Conservation (phyloP, 495 filamentous ascomycete species). For the Hypomontagnella submonticulosa region DNA sequence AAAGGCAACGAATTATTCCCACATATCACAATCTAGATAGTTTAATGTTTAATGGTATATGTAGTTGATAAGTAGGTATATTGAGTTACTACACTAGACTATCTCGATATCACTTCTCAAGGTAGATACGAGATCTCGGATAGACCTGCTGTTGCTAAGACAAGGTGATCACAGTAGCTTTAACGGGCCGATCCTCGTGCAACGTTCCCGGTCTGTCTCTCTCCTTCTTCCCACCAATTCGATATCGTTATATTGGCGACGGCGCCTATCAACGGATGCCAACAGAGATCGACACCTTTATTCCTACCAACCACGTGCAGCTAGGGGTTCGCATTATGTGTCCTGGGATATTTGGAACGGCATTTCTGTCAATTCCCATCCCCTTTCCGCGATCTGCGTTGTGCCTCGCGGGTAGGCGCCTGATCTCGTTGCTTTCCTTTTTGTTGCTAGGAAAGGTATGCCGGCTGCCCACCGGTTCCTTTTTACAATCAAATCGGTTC, state of each 20-base stretch:
- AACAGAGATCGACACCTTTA: constrained; percentile 35
- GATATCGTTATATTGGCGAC: constrained; percentile 27
- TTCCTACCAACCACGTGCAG: constrained; percentile 24
- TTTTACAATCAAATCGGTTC: neutral
- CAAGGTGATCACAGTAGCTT: constrained; percentile 10
- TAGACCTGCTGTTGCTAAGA: neutral
- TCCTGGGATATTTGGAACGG: constrained; percentile 29
- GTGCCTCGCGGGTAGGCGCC: constrained; percentile 42
- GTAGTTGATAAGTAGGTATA: too few species aligned
- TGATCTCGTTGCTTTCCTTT: constrained; percentile 16
- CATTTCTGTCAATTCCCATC: constrained; percentile 43
- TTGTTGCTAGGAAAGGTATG: constrained; percentile 9
- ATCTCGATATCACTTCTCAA: too few species aligned
- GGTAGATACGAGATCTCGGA: neutral
- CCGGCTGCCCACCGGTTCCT: neutral
- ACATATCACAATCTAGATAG: too few species aligned
- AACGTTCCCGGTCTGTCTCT: constrained; percentile 12
- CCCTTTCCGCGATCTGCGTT: constrained; percentile 13
- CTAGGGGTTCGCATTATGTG: constrained; percentile 24
- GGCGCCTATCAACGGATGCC: constrained; percentile 36
- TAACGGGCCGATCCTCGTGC: constrained; percentile 42
- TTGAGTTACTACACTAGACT: too few species aligned
- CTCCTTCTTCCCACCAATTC: constrained; percentile 21
- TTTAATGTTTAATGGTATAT: too few species aligned
- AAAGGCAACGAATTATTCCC: neutral